Evolutionary conservation across 768 basidiomycete species (phyloP), one percentile per base, ranked within the genome.

Genomic region (Mycena filopes): DNA sequence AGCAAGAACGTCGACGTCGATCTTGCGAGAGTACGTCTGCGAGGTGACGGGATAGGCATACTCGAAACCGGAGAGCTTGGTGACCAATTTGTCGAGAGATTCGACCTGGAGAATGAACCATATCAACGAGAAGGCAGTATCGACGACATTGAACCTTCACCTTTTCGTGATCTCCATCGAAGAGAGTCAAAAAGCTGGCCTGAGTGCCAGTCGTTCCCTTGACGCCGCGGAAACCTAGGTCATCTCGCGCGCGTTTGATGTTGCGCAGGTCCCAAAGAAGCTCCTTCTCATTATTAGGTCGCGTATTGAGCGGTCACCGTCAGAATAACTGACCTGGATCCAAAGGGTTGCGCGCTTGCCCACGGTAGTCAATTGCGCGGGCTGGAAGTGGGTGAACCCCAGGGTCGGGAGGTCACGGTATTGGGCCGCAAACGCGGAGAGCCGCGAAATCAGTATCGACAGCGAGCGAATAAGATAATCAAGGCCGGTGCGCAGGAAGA

Each of bases 191-290:
- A 83, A 99, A 99, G 70, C 93, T 95, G 4, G 94, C 98, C 77
- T 99, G 98, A 0, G 98, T 99, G 11, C 98, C 98, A 0, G 98
- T 99, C 0, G 98, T 99, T n/a, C 98, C 98, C 79, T 99, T 99
- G 55, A 97, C 98, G 48, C 98, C 98, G 58, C 98, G 88, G 84
- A 99, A 99, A 5, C 98, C 97, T 53, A 99, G 78, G 76, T 99
- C 97, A 67, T 94, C 90, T 25, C 94, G 83, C 0, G 93, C 95
- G 31, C 97, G 88, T 75, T 90, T 89, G 73, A 99, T 84, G 77
- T 98, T 98, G 21, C 97, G 85, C 63, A 99, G 82, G 77, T 99
- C 98, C 97, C 96, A 98, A 2, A 99, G 83, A 3, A 99, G 85
- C 73, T 99, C 98, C 88, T 94, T 67, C 12, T 43, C 20, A 20